A percentile compares a stretch with the other conserved stretches of the same genome.
Evolutionary conservation across 345 rosid species (phyloP).

Genomic region (Eucalyptus cloeziana): DNA sequence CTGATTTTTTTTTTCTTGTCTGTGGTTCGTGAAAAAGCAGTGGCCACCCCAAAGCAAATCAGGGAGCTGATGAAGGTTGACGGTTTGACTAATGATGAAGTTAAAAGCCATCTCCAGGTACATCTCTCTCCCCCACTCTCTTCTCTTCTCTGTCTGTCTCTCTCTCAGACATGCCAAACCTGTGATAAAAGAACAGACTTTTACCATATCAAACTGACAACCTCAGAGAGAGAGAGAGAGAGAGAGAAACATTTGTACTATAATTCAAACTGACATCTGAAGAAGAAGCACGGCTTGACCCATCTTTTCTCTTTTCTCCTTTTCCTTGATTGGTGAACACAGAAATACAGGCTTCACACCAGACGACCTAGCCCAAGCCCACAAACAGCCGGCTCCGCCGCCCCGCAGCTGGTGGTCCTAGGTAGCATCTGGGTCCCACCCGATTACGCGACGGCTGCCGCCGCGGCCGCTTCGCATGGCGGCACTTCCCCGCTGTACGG

Average conservation of each 20-base stretch:
- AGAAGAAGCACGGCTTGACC: background rate
- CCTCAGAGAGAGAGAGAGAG: background rate
- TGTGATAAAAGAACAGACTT: background rate
- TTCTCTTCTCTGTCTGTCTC: background rate
- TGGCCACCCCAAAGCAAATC: constrained; percentile 97
- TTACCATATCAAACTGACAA: background rate
- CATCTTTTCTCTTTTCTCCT: background rate
- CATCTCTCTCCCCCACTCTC: background rate
- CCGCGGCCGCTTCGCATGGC: constrained; percentile 48
- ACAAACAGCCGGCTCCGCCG: constrained; percentile 44
- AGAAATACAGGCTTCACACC: constrained; percentile 97
- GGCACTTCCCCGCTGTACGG: constrained; percentile 35
- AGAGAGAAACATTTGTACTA: background rate
- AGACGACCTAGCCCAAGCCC: constrained; percentile 94
- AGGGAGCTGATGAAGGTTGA: constrained; percentile 99
- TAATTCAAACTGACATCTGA: background rate
- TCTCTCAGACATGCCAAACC: background rate
- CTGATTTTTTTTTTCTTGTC: background rate
- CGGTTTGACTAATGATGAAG: constrained; percentile 99
- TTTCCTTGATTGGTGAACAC: background rate
- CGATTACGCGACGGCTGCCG: constrained; percentile 66
- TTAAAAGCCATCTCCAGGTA: constrained; percentile 99
- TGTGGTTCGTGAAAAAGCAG: constrained; percentile 18
- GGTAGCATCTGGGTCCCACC: constrained; percentile 96
- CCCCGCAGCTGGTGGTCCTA: constrained; percentile 72